Evolutionary conservation across 805 yeast species (phyloP).

Genomic region (Zygosaccharomyces gambellarensis): DNA sequence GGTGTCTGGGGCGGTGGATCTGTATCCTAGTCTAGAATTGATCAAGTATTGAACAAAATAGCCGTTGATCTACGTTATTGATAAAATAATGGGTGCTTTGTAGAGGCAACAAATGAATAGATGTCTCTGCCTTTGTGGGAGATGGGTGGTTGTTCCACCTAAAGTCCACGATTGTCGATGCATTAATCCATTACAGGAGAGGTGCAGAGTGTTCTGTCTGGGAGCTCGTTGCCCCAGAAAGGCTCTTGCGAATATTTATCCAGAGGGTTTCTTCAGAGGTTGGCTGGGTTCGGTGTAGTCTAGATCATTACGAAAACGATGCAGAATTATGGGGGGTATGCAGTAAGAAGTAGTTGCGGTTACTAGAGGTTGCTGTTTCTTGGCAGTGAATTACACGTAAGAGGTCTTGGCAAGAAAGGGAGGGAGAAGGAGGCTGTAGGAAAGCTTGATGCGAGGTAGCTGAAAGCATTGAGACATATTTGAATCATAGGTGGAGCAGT

Average conservation of each 20-base stretch:
- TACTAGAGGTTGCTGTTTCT: background rate
- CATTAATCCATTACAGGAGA: background rate
- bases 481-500: background rate
- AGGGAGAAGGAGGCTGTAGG: background rate
- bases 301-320: too few species aligned
- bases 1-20: background rate
- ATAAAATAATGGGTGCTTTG: background rate
- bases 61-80: background rate
- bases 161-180: background rate
- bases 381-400: background rate
- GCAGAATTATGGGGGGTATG: too few species aligned
- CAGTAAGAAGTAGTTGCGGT: too few species aligned
- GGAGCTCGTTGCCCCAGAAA: background rate
- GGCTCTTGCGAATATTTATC: too few species aligned
- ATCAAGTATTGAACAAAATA: background rate
- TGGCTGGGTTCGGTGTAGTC: too few species aligned
- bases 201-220: background rate
- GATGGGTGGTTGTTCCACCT: background rate
- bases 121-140: background rate
- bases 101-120: background rate
- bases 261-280: too few species aligned
- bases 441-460: background rate
- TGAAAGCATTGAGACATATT: background rate
- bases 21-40: background rate
- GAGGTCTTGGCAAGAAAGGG: background rate